A percentile compares a stretch with the other conserved stretches of the same genome.
Conservation (phyloP, 73 alveolate species). For the Urostyla sp. region DNA sequence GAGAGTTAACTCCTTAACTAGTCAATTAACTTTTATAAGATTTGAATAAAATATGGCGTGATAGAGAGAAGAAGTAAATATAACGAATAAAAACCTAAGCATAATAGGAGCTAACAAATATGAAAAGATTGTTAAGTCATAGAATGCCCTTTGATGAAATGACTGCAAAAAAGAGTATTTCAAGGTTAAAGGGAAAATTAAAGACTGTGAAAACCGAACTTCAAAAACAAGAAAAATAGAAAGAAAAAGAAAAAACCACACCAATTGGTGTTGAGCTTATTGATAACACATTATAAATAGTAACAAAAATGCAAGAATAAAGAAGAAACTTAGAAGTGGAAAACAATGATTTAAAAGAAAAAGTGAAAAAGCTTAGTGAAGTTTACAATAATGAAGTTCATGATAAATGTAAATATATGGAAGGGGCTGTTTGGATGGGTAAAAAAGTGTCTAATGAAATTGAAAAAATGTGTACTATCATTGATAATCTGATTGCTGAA, state of each 20-base stretch:
- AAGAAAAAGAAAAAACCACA: neutral
- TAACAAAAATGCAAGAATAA: slow-evolving; percentile 29
- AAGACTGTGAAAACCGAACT: slow-evolving; percentile 12
- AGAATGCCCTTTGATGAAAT: slow-evolving; percentile 51
- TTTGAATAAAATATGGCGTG: slow-evolving; percentile 52
- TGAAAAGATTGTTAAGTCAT: slow-evolving; percentile 27
- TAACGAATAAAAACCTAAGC: slow-evolving; percentile 15
- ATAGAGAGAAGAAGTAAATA: slow-evolving; percentile 50
- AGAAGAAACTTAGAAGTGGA: slow-evolving; percentile 27
- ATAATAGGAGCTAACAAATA: neutral
- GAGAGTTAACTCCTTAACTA: slow-evolving; percentile 41
- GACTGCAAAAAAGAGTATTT: slow-evolving; percentile 38
- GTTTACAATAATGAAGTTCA: slow-evolving; percentile 16
- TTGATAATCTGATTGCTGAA: slow-evolving; percentile 21
- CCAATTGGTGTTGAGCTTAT: slow-evolving; percentile 44
- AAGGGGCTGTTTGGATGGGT: slow-evolving; percentile 66
- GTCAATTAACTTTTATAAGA: slow-evolving; percentile 42
- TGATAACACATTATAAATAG: slow-evolving; percentile 33
- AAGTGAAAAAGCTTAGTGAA: neutral
- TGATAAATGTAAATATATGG: slow-evolving; percentile 57
- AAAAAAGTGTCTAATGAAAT: slow-evolving; percentile 49
- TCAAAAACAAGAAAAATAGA: neutral
- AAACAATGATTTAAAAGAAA: slow-evolving; percentile 13
- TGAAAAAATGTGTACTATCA: slow-evolving; percentile 28
- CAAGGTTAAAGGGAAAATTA: slow-evolving; percentile 23